Percentiles rank a stretch among this genome's conserved stretches.
phyloP scores from a whole-genome alignment of 768 basidiomycete species.

The Amylocystis lapponica region DNA sequence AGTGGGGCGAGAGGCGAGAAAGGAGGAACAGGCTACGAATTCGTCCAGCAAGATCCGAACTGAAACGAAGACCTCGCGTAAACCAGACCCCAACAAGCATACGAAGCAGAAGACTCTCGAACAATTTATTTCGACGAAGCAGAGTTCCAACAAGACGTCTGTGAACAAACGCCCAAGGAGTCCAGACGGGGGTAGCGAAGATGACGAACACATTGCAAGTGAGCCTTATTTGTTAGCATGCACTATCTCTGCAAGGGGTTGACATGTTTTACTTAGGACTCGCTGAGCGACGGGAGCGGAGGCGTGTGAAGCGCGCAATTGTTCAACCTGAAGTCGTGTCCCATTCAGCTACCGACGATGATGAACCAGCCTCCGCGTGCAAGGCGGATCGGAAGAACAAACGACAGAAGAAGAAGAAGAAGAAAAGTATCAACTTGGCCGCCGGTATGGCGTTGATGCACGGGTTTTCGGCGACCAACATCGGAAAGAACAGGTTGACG shows the following conservation, averaged over 20 bases:
- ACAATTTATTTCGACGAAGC: background rate
- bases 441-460: constrained; percentile 62
- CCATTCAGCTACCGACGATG: constrained; percentile 9
- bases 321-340: constrained; percentile 27
- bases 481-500: constrained; percentile 58
- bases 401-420: constrained; percentile 16
- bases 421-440: constrained; percentile 29
- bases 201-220: constrained; percentile 34
- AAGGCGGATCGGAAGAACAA: constrained; percentile 5
- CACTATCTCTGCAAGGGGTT: background rate
- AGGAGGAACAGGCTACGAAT: background rate
- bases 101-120: constrained; percentile 1
- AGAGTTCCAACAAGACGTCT: background rate
- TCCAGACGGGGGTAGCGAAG: constrained; percentile 16
- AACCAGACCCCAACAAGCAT: background rate
- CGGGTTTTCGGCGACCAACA: constrained; percentile 56
- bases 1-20: background rate
- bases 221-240: constrained; percentile 6
- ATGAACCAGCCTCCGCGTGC: no score
- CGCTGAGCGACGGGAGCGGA: constrained; percentile 58
- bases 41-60: background rate
- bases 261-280: constrained; percentile 38
- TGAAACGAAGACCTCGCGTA: background rate
- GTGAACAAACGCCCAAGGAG: background rate
- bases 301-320: constrained; percentile 52